Evolutionary conservation across 2,329 filamentous ascomycete species (phyloP).

Genomic region (Capronia coronata): DNA sequence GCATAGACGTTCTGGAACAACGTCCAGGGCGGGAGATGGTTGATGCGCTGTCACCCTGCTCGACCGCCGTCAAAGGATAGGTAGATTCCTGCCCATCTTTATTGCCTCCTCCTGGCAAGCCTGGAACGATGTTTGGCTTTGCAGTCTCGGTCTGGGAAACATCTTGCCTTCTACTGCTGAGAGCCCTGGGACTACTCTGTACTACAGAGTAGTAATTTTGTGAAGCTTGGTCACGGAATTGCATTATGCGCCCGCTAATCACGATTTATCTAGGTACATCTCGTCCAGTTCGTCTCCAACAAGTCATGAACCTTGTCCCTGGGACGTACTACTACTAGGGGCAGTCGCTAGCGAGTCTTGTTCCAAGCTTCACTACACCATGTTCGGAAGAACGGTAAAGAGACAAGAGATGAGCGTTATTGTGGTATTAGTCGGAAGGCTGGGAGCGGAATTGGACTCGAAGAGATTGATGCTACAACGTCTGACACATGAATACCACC

Average conservation of each 20-base stretch:
- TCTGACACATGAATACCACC: too few relatives aligned
- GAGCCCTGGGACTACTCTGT: too few relatives aligned
- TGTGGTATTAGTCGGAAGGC: too few relatives aligned
- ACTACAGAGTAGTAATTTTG: too few relatives aligned
- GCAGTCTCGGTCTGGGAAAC: slow-evolving; percentile 5
- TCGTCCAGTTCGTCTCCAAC: not conserved
- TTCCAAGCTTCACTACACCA: not conserved
- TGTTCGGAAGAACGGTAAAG: not conserved
- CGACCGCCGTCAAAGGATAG: not conserved
- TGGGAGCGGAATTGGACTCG: too few relatives aligned
- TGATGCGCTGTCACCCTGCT: slow-evolving; percentile 5
- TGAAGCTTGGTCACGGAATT: too few relatives aligned
- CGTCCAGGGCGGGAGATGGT: slow-evolving; percentile 2
- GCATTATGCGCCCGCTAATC: too few relatives aligned
- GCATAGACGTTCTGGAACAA: slow-evolving; percentile 1
- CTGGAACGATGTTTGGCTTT: not conserved
- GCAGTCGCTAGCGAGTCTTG: not conserved
- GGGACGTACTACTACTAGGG: not conserved
- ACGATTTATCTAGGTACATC: not conserved
- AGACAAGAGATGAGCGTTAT: too few relatives aligned
- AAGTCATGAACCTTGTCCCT: slow-evolving; percentile 2
- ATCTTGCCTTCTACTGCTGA: not conserved
- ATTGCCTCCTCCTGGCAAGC: slow-evolving; percentile 2
- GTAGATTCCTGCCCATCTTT: not conserved
- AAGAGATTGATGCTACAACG: too few relatives aligned